These are phyloP conservation scores for Lathyrus aphaca DNA, from an alignment of 306 rosid genomes.

Conservation along the genomic window DNA sequence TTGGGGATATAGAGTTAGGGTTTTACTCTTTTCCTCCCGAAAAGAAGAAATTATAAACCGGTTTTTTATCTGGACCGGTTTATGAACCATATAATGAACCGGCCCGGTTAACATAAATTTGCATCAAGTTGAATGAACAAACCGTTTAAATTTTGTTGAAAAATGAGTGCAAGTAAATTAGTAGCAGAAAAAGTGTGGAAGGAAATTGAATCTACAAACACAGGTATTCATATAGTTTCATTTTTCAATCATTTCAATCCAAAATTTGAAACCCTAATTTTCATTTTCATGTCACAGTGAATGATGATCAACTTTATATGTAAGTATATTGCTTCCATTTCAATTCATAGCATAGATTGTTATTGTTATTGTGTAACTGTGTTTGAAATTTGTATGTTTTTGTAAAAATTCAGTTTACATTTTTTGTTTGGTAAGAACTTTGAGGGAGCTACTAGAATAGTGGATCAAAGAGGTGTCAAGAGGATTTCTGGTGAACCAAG, in stretches of 20 bases:
- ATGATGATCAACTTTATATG: constrained; percentile 52
- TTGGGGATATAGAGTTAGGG: neutral
- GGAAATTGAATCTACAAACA: constrained; percentile 42
- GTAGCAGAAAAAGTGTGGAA: constrained; percentile 47
- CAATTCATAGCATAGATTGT: neutral
- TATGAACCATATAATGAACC: neutral
- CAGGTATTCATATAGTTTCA: constrained; percentile 2
- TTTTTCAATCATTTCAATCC: neutral
- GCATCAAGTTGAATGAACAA: too few species aligned
- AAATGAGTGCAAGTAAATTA: constrained; percentile 31
- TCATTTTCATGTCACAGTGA: constrained; percentile 42
- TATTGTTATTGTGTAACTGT: neutral
- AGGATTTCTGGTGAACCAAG: constrained; percentile 71
- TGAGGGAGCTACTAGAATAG: constrained; percentile 83
- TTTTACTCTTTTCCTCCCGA: neutral
- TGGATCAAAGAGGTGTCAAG: constrained; percentile 86
- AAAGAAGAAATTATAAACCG: too few species aligned
- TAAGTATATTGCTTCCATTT: constrained; percentile 37
- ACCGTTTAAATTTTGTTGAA: neutral
- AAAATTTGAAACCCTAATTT: neutral
- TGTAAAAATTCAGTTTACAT: too few species aligned
- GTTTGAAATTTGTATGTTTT: constrained; percentile 21
- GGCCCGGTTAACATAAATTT: neutral
- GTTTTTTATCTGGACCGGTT: too few species aligned
- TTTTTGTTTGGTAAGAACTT: constrained; percentile 92